Evolutionary conservation across 2,329 filamentous ascomycete genomes (phyloP).

Genomic region (Orbilia blumenaviensis): DNA sequence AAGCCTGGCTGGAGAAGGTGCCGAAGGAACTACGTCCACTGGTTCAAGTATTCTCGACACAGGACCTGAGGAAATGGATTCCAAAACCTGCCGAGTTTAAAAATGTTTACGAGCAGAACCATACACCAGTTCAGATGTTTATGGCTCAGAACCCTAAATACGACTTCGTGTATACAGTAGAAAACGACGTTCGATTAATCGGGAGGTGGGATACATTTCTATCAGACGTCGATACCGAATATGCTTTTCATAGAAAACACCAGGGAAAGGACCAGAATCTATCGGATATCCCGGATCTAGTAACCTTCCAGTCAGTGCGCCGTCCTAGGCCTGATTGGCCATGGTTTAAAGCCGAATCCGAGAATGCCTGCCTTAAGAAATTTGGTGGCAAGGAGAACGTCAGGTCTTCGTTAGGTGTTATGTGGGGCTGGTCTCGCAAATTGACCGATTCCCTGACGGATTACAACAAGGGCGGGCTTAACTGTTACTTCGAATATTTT

Average conservation of each 20-base stretch:
- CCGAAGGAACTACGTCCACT: slow-evolving; percentile 21
- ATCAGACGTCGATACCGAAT: slow-evolving; percentile 25
- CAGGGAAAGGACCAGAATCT: slow-evolving; percentile 19
- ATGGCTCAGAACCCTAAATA: slow-evolving; percentile 16
- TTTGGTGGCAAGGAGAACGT: slow-evolving; percentile 2
- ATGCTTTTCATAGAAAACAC: slow-evolving; percentile 24
- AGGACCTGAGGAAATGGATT: slow-evolving; percentile 26
- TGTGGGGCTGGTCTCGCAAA: slow-evolving; percentile 17
- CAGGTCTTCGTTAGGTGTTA: slow-evolving; percentile 3
- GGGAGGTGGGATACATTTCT: slow-evolving; percentile 34
- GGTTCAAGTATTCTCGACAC: slow-evolving; percentile 22
- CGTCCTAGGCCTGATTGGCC: slow-evolving; percentile 8
- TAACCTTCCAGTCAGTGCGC: slow-evolving; percentile 15
- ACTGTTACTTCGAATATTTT: slow-evolving; percentile 30
- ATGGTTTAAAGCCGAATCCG: slow-evolving; percentile 12
- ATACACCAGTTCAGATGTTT: slow-evolving; percentile 19
- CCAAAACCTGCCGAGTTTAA: slow-evolving; percentile 15
- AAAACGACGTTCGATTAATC: slow-evolving; percentile 22
- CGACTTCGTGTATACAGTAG: slow-evolving; percentile 23
- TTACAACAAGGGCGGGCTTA: slow-evolving; percentile 6
- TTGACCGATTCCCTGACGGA: not conserved
- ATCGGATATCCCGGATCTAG: slow-evolving; percentile 16
- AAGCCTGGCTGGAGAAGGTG: slow-evolving; percentile 8
- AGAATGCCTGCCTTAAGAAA: not conserved
- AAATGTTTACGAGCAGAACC: slow-evolving; percentile 29